These are phyloP conservation scores for Scheffersomyces spartinae DNA, from an alignment of 805 yeast genomes.

Conservation along the genomic window DNA sequence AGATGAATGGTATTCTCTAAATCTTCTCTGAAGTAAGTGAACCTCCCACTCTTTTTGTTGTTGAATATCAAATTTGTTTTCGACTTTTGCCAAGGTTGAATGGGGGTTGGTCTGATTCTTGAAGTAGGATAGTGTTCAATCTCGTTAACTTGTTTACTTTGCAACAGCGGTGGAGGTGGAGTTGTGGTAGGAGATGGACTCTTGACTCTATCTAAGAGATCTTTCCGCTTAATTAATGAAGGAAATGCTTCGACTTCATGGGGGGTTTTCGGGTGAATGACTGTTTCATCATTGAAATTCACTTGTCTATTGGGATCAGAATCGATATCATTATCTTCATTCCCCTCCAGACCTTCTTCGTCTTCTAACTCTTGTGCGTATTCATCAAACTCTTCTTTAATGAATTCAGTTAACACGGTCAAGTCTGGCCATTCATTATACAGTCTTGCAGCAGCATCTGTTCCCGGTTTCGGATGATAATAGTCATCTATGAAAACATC, in stretches of 20 bases:
- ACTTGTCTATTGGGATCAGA: constrained; percentile 1
- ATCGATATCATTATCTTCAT: too few species aligned
- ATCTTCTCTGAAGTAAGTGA: constrained; percentile 88
- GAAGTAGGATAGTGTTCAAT: constrained; percentile 16
- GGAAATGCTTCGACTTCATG: constrained; percentile 1
- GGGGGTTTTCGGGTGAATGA: constrained; percentile 1
- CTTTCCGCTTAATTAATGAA: too few species aligned
- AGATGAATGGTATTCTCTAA: constrained; percentile 84
- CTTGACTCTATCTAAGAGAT: too few species aligned
- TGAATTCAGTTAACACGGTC: constrained; percentile 61
- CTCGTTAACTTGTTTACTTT: constrained; percentile 20
- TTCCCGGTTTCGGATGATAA: constrained; percentile 9
- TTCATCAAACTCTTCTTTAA: constrained; percentile 49
- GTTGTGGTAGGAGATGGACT: constrained; percentile 1
- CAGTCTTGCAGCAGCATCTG: constrained; percentile 9
- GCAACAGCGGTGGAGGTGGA: constrained; percentile 20
- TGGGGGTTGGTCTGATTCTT: constrained; percentile 62
- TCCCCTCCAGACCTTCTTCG: too few species aligned
- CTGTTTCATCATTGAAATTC: background rate
- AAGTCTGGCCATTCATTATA: constrained; percentile 80
- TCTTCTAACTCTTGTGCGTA: too few species aligned
- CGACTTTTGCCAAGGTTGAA: constrained; percentile 53
- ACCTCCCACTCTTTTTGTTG: constrained; percentile 47
- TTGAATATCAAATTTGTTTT: constrained; percentile 15
- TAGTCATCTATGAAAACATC: constrained; percentile 75